Percentiles rank a stretch among this genome's conserved stretches.
Conservation (phyloP, 805 yeast species). For the Yarrowia hollandica region DNA sequence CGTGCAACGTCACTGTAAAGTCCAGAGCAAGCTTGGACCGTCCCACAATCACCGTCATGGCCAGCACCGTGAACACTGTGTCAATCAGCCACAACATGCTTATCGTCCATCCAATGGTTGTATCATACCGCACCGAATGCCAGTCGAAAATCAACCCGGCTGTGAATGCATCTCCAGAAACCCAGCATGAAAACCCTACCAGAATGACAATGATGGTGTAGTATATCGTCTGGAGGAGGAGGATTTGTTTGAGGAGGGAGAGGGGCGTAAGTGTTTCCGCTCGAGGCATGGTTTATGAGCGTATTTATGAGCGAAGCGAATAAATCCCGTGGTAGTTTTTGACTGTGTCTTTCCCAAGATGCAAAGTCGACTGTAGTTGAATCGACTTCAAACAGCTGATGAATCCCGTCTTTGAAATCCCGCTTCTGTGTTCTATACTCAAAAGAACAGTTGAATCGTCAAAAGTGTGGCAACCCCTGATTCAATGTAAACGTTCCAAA, state of each 20-base stretch:
- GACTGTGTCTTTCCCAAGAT: too few relatives aligned
- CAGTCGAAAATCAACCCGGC: conserved; percentile 78
- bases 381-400: too few relatives aligned
- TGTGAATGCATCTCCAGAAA: conserved; percentile 70
- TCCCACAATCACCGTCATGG: conserved; percentile 84
- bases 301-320: background rate
- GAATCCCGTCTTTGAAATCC: too few relatives aligned
- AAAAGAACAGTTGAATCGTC: too few relatives aligned
- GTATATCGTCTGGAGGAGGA: conserved; percentile 74
- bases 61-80: conserved; percentile 77
- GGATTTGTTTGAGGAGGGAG: conserved; percentile 66
- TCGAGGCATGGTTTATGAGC: conserved; percentile 1
- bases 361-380: too few relatives aligned
- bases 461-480: too few relatives aligned
- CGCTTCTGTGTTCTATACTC: too few relatives aligned
- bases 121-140: conserved; percentile 69
- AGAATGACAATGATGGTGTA: conserved; percentile 69
- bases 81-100: conserved; percentile 79
- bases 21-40: conserved; percentile 94
- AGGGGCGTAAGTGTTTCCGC: conserved; percentile 55
- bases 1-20: conserved; percentile 90
- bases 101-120: conserved; percentile 76
- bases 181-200: conserved; percentile 62
- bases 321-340: too few relatives aligned
- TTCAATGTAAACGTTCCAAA: too few relatives aligned